Evolutionary conservation across 2,329 filamentous ascomycete species (phyloP).

Genomic region (Ceratocystis cubensis): DNA sequence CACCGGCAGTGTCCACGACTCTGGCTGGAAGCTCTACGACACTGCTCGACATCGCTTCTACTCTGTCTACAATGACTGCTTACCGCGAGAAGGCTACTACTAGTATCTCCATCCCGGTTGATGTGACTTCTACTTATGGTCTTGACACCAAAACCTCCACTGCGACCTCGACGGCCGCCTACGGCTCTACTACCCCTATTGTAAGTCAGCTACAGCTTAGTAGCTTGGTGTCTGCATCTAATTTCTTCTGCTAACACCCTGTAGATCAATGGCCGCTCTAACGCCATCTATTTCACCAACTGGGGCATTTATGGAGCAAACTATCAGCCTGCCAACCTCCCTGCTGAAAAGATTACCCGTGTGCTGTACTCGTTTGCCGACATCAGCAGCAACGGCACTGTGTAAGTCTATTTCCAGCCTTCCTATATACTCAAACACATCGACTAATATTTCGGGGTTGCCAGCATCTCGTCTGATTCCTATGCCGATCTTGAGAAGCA

Average conservation of each 20-base stretch:
- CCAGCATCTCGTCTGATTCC: slow-evolving; percentile 43
- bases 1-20: not conserved
- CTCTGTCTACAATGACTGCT: not conserved
- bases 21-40: not conserved
- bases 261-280: slow-evolving; percentile 23
- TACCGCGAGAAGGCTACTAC: not conserved
- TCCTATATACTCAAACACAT: not conserved
- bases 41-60: not conserved
- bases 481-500: slow-evolving; percentile 56
- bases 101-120: not conserved
- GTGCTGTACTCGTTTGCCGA: slow-evolving; percentile 44
- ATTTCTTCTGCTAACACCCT: not conserved
- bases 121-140: not conserved
- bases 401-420: slow-evolving; percentile 23
- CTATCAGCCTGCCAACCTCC: slow-evolving; percentile 57
- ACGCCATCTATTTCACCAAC: slow-evolving; percentile 43
- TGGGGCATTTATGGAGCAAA: slow-evolving; percentile 59
- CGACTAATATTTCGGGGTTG: slow-evolving; percentile 21
- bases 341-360: slow-evolving; percentile 55
- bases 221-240: not conserved
- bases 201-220: not conserved
- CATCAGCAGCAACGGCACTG: slow-evolving; percentile 22
- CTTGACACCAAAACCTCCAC: not conserved
- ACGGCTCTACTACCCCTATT: not conserved
- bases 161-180: not conserved